Conservation (phyloP, 495 filamentous ascomycete species). For the Amniculicola lignicola region DNA sequence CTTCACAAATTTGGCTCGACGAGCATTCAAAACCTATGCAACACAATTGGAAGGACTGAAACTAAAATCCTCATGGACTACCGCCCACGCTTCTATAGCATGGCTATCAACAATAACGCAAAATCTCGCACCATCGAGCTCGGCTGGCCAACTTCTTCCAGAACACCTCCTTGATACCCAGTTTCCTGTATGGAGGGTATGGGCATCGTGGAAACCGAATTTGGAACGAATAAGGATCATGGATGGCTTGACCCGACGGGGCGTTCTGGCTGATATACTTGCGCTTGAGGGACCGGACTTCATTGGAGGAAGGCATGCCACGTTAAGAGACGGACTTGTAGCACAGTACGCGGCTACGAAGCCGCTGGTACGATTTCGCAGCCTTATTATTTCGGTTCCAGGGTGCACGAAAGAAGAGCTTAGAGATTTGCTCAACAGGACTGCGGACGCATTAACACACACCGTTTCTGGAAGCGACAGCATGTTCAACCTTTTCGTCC, state of each 20-base stretch:
- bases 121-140: constrained; percentile 4
- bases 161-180: constrained; percentile 21
- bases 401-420: constrained; percentile 11
- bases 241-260: constrained; percentile 11
- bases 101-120: constrained; percentile 17
- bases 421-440: constrained; percentile 4
- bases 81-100: constrained; percentile 2
- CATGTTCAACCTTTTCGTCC: constrained; percentile 22
- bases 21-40: constrained; percentile 18
- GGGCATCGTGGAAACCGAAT: constrained; percentile 27
- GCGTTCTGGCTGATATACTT: constrained; percentile 18
- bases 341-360: constrained; percentile 14
- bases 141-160: constrained; percentile 7
- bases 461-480: constrained; percentile 1
- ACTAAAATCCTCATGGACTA: constrained; percentile 16
- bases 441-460: constrained; percentile 1
- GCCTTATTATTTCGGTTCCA: constrained; percentile 20
- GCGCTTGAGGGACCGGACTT: constrained; percentile 33
- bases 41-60: constrained; percentile 28
- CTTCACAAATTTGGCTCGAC: constrained; percentile 9
- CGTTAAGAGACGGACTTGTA: constrained; percentile 19
- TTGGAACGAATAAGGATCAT: constrained; percentile 9
- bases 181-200: constrained; percentile 25
- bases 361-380: constrained; percentile 2
- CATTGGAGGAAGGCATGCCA: constrained; percentile 9